Conservation (phyloP, 179 eudicot genomes). For the Silene noctiflora region DNA sequence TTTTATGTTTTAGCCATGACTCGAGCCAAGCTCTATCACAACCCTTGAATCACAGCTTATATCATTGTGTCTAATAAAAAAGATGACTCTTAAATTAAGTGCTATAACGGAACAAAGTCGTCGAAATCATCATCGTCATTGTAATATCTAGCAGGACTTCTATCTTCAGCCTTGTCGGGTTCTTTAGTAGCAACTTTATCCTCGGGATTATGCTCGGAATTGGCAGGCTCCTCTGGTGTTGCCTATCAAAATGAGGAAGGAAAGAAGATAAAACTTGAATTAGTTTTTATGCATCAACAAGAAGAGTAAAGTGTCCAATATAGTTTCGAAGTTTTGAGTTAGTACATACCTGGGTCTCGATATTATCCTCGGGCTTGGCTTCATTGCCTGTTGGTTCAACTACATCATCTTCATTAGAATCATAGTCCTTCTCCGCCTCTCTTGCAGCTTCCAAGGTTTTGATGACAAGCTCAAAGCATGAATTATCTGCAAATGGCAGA, state of each 20-base stretch:
- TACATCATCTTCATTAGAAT: constrained; percentile 18
- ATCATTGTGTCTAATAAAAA: background rate
- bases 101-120: background rate
- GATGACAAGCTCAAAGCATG: constrained; percentile 54
- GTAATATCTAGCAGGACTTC: constrained; percentile 23
- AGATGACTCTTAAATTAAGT: background rate
- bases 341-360: constrained; percentile 23
- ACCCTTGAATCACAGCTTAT: background rate
- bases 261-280: background rate
- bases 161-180: constrained; percentile 17
- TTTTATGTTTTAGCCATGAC: background rate
- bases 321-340: background rate
- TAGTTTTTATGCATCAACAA: background rate
- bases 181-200: constrained; percentile 14
- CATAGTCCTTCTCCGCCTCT: constrained; percentile 18
- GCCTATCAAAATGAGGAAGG: background rate
- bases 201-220: constrained; percentile 25
- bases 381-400: constrained; percentile 15
- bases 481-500: constrained; percentile 46
- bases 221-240: constrained; percentile 19
- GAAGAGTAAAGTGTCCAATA: background rate
- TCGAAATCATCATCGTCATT: constrained; percentile 18
- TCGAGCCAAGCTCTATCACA: too few relatives aligned
- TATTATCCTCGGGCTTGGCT: constrained; percentile 18
- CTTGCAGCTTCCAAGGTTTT: constrained; percentile 36